A percentile compares a stretch with the other conserved stretches of the same genome.
Evolutionary conservation across 2,329 filamentous ascomycete species (phyloP).

Genomic region (Aspergillus fumigatiaffinis): DNA sequence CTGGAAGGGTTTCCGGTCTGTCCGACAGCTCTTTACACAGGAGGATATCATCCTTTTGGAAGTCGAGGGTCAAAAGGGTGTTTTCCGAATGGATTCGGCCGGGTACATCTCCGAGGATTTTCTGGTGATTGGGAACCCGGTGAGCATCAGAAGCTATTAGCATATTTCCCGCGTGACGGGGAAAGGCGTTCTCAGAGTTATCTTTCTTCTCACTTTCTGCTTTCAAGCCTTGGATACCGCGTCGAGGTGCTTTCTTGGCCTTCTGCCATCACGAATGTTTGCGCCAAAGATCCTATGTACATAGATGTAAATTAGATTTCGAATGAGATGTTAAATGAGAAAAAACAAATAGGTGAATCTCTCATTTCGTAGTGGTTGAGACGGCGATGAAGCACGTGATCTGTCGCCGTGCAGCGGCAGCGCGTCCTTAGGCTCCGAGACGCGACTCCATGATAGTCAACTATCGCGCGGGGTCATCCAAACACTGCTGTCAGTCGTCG

Average conservation of each 20-base stretch:
- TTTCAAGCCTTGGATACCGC: neutral
- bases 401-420: slow-evolving; percentile 13
- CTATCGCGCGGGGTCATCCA: slow-evolving; percentile 20
- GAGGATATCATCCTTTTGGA: slow-evolving; percentile 40
- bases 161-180: neutral
- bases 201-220: slow-evolving; percentile 3
- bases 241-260: neutral
- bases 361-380: neutral
- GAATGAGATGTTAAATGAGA: neutral
- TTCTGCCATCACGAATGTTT: neutral
- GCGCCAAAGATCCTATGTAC: neutral
- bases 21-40: slow-evolving; percentile 37
- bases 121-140: slow-evolving; percentile 29
- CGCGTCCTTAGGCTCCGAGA: slow-evolving; percentile 21
- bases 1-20: slow-evolving; percentile 31
- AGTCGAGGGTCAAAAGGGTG: slow-evolving; percentile 31
- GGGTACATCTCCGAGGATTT: slow-evolving; percentile 35
- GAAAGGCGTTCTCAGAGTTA: slow-evolving; percentile 3
- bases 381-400: neutral
- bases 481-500: slow-evolving; percentile 6
- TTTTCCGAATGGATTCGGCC: slow-evolving; percentile 36
- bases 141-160: slow-evolving; percentile 10
- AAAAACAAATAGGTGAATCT: too few relatives aligned
- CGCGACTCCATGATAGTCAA: slow-evolving; percentile 14
- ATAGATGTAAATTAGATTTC: neutral